Conservation (phyloP, 306 rosid genomes). For the Cucurbita maxima region DNA sequence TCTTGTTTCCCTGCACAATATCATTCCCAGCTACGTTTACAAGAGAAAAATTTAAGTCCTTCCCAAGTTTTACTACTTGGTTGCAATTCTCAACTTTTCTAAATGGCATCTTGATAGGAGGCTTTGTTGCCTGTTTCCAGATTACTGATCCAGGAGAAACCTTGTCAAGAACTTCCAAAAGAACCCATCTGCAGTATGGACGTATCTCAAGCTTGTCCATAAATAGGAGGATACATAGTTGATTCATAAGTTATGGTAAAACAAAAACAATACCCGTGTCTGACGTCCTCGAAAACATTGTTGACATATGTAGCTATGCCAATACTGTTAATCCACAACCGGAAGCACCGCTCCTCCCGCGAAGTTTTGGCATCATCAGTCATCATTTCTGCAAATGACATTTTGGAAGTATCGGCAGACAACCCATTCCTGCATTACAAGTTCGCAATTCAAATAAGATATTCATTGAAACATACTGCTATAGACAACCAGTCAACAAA, state of each 20-base stretch:
- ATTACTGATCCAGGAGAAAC: slow-evolving; percentile 69
- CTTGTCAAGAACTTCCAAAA: slow-evolving; percentile 94
- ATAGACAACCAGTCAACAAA: not conserved
- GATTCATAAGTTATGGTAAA: not conserved
- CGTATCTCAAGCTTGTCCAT: slow-evolving; percentile 14
- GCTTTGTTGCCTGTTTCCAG: slow-evolving; percentile 96
- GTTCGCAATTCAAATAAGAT: not conserved
- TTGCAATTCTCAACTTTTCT: slow-evolving; percentile 98
- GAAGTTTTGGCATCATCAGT: slow-evolving; percentile 92
- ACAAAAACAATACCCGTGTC: slow-evolving; percentile 62
- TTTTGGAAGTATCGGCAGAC: slow-evolving; percentile 49
- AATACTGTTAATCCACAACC: slow-evolving; percentile 97
- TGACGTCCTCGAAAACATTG: slow-evolving; percentile 89
- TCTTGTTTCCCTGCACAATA: slow-evolving; percentile 96
- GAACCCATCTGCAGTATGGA: slow-evolving; percentile 69
- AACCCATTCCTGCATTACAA: slow-evolving; percentile 74
- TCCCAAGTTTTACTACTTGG: slow-evolving; percentile 83
- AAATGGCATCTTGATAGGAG: slow-evolving; percentile 98
- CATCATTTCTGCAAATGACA: slow-evolving; percentile 96
- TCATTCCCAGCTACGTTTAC: slow-evolving; percentile 97
- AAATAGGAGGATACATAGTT: not conserved
- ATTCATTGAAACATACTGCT: not conserved
- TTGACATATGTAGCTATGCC: slow-evolving; percentile 73
- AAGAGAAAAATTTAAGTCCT: slow-evolving; percentile 69
- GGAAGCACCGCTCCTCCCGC: slow-evolving; percentile 94